Conservation (phyloP, 225 moss, liverwort and hornwort genomes). For the Pleurozium schreberi region DNA sequence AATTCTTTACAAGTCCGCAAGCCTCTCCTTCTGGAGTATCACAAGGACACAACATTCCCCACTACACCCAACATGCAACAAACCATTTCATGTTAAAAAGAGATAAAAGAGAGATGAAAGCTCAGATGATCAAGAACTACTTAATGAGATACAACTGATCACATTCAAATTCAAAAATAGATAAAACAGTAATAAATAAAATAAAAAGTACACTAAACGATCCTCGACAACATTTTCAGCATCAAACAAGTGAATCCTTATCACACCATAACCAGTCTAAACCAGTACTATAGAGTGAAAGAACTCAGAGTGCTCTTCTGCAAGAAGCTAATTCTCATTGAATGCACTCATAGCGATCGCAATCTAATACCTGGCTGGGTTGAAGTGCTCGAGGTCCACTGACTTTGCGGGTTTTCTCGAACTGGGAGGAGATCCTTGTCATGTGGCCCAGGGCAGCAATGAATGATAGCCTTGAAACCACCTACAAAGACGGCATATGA, state of each 20-base stretch:
- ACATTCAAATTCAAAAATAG: background rate
- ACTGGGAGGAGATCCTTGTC: conserved; percentile 97
- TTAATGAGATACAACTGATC: background rate
- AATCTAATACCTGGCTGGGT: conserved; percentile 73
- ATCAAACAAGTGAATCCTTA: background rate
- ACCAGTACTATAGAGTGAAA: background rate
- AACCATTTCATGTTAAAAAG: background rate
- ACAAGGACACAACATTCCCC: conserved; percentile 99
- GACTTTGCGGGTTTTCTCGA: conserved; percentile 99
- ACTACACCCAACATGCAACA: conserved; percentile 36
- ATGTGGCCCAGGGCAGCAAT: conserved; percentile 98
- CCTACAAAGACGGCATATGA: conserved; percentile 24
- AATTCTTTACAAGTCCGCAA: conserved; percentile 95
- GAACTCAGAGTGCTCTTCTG: background rate
- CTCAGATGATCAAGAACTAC: background rate
- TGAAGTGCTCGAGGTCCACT: conserved; percentile 98
- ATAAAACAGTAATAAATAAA: background rate
- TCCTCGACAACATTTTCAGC: background rate
- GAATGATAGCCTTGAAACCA: conserved; percentile 95
- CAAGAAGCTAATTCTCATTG: background rate
- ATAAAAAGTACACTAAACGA: background rate
- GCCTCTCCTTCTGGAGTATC: conserved; percentile 99
- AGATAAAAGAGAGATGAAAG: background rate
- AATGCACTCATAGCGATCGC: background rate
- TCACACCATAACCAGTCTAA: background rate